Conservation (phyloP, 2,329 filamentous ascomycete species). For the Epichloe sp. region DNA sequence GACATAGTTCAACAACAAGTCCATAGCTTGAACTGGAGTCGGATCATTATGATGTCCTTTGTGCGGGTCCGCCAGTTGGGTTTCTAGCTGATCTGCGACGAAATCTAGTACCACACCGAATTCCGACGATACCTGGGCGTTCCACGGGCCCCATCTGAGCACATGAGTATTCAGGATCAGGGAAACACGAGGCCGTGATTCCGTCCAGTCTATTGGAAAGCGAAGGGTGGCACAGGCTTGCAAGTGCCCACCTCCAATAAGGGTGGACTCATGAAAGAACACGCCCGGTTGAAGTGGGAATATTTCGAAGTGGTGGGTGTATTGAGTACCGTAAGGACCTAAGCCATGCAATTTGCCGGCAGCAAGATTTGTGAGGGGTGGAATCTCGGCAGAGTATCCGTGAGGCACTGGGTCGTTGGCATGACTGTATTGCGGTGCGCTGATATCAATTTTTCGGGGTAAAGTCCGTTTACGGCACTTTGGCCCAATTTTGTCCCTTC, state of each 20-base stretch:
- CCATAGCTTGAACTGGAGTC: slow-evolving; percentile 18
- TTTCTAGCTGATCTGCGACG: slow-evolving; percentile 33
- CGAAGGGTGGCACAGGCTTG: slow-evolving; percentile 20
- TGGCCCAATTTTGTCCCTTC: slow-evolving; percentile 2
- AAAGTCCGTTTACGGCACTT: slow-evolving; percentile 30
- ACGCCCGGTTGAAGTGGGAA: slow-evolving; percentile 42
- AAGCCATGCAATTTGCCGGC: slow-evolving; percentile 33
- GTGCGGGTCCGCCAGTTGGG: background rate
- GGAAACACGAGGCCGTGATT: slow-evolving; percentile 20
- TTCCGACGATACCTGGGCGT: slow-evolving; percentile 46
- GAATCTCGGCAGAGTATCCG: slow-evolving; percentile 4
- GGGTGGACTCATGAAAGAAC: slow-evolving; percentile 46
- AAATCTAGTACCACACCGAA: slow-evolving; percentile 49
- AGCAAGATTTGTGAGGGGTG: slow-evolving; percentile 8
- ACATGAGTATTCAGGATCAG: slow-evolving; percentile 35
- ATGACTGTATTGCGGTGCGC: slow-evolving; percentile 38
- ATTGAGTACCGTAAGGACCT: slow-evolving; percentile 46
- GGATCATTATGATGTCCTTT: slow-evolving; percentile 1
- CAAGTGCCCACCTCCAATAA: slow-evolving; percentile 38
- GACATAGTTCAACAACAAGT: slow-evolving; percentile 36
- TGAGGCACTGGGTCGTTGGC: slow-evolving; percentile 37
- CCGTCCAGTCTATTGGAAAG: slow-evolving; percentile 9
- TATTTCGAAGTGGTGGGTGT: slow-evolving; percentile 49
- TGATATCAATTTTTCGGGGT: slow-evolving; percentile 33
- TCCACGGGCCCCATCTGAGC: slow-evolving; percentile 44